These are phyloP conservation scores for Metarhizium robertsii DNA, from an alignment of 2,329 filamentous ascomycete species.

Conservation along the genomic window DNA sequence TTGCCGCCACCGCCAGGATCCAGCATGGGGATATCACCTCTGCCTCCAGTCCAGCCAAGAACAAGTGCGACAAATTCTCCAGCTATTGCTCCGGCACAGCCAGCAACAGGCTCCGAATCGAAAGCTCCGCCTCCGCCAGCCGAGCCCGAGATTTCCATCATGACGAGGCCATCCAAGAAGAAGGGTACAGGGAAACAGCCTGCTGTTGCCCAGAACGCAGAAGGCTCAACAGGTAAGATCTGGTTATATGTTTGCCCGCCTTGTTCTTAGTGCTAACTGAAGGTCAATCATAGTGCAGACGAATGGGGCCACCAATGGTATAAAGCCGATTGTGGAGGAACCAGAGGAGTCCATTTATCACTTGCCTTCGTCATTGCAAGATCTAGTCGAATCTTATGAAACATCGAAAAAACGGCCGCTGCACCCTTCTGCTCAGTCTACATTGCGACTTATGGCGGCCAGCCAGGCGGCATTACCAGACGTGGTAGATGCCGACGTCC, in stretches of 20 bases:
- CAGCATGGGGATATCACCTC: slow-evolving; percentile 33
- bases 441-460: slow-evolving; percentile 64
- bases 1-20: slow-evolving; percentile 78
- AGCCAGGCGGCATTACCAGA: slow-evolving; percentile 70
- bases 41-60: slow-evolving; percentile 45
- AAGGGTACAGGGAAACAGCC: slow-evolving; percentile 36
- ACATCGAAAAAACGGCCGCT: slow-evolving; percentile 62
- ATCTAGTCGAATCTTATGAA: slow-evolving; percentile 87
- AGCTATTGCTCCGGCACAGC: slow-evolving; percentile 36
- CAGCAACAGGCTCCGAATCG: slow-evolving; percentile 22
- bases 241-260: neutral
- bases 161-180: slow-evolving; percentile 25
- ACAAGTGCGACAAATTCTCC: slow-evolving; percentile 47
- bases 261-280: neutral
- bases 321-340: slow-evolving; percentile 33
- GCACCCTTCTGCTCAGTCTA: slow-evolving; percentile 52
- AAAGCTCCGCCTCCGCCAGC: slow-evolving; percentile 6
- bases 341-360: slow-evolving; percentile 77
- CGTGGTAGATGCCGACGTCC: slow-evolving; percentile 68
- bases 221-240: slow-evolving; percentile 34
- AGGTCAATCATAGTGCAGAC: slow-evolving; percentile 23
- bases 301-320: slow-evolving; percentile 44
- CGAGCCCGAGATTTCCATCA: slow-evolving; percentile 16
- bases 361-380: slow-evolving; percentile 77
- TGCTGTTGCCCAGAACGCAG: slow-evolving; percentile 30